Evolutionary conservation across 208 protist species (phyloP), one percentile per base, ranked within the genome.

Genomic region (Trypanosomatidae sp.): DNA sequence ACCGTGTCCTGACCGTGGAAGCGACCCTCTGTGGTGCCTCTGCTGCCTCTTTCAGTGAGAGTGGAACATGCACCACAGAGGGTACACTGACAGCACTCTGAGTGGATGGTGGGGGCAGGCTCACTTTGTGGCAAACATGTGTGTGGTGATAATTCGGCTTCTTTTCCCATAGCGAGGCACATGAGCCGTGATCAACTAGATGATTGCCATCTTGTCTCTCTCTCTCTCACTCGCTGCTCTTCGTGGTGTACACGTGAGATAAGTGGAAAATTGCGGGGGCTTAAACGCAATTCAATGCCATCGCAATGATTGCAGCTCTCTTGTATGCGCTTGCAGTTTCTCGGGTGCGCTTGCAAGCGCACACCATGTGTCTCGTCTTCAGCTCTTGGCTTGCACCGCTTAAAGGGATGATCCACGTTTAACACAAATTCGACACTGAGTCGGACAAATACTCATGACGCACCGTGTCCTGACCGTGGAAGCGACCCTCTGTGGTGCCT

Each of bases 361-460:
- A 39, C 36, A 6, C 49, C 17, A 1, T 43, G 49, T 66, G 13
- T 66, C 25, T 17, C 39, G 30, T 36, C 7, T 15, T 55, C 55
- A 55, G 33, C 28, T 19, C 22, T 12, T 41, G 13, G 13, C 33
- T 36, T 33, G 30, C 41, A 9, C 59, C 1, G 19, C 30, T 47
- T 17, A 56, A 28, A 52, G 64, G 47, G 76, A 81, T 81, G 76
- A 81, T 76, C 76, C 71, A 52, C 66, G 79, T 74, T 77, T 70
- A 80, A 58, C 78, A 75, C 78, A 76, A 69, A 41, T 76, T 83
- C 79, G 79, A 83, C 79, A 83, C 79, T 80, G 74, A 80, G 74
- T 80, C 79, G 79, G 79, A 83, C 33, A 2, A 46, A 65, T 41
- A 36, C 19, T 55, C 70, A 80, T 80, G 76, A 80, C 76, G 76